These are phyloP conservation scores for Agaricus bisporus DNA, from an alignment of 768 basidiomycete genomes.

Conservation along the genomic window DNA sequence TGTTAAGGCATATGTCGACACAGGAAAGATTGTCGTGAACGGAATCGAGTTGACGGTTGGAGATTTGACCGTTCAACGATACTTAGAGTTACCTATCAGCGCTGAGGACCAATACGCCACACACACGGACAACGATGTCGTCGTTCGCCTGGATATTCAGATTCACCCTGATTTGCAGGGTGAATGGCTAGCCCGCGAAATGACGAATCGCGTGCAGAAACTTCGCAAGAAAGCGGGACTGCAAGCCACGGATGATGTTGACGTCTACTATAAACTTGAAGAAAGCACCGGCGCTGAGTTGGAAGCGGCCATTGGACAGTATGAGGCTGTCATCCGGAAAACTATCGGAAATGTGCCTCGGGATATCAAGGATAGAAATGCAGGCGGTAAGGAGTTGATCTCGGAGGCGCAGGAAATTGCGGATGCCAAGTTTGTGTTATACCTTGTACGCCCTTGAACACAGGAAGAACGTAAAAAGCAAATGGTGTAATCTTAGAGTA, in stretches of 20 bases:
- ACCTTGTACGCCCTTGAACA: conserved; percentile 47
- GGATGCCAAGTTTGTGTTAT: conserved; percentile 71
- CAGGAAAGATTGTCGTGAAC: conserved; percentile 77
- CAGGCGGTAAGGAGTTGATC: conserved; percentile 48
- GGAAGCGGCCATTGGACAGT: conserved; percentile 53
- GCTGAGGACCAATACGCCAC: conserved; percentile 66
- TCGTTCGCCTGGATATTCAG: conserved; percentile 86
- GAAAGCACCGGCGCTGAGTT: conserved; percentile 61
- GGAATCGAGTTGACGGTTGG: conserved; percentile 87
- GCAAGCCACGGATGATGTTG: conserved; percentile 90
- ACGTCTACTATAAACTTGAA: conserved; percentile 80
- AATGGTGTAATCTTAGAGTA: conserved; percentile 17
- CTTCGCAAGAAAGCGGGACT: conserved; percentile 93
- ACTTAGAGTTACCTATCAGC: conserved; percentile 69
- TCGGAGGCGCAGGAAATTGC: conserved; percentile 87
- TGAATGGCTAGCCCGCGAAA: conserved; percentile 85
- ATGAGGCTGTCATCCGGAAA: conserved; percentile 64
- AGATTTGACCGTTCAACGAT: conserved; percentile 89
- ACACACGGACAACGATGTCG: conserved; percentile 92
- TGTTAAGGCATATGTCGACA: conserved; percentile 69
- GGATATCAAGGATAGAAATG: conserved; percentile 47
- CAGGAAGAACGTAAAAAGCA: conserved; percentile 12
- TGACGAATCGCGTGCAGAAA: conserved; percentile 92
- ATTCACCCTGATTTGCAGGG: conserved; percentile 80
- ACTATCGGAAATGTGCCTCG: conserved; percentile 69